These are phyloP conservation scores for Tremella fuciformis DNA, from an alignment of 768 basidiomycete species.

Conservation along the genomic window DNA sequence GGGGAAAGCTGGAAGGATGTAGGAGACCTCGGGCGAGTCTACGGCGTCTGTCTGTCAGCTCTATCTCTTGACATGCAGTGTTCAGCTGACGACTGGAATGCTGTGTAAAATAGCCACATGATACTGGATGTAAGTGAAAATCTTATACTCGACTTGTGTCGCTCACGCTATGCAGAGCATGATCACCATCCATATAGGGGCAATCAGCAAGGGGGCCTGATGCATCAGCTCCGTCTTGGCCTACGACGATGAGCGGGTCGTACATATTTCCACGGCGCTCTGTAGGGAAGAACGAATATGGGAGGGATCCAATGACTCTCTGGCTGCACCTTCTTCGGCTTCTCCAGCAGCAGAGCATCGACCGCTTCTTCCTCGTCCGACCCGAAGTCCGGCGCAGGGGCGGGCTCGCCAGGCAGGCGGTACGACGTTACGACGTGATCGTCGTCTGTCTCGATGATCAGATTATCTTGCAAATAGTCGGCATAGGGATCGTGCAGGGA, in stretches of 20 bases:
- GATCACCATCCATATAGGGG: neutral
- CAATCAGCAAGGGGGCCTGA: neutral
- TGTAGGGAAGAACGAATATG: constrained; percentile 29
- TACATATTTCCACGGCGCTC: constrained; percentile 38
- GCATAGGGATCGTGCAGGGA: constrained; percentile 36
- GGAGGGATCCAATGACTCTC: constrained; percentile 27
- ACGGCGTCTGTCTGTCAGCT: neutral
- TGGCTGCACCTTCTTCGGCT: neutral
- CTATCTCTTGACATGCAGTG: neutral
- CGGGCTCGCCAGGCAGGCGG: neutral
- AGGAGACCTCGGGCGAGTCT: constrained; percentile 4
- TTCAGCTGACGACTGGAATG: constrained; percentile 2
- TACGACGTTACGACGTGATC: constrained; percentile 26
- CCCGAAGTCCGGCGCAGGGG: constrained; percentile 1
- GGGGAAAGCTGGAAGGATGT: neutral
- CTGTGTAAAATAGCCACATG: neutral
- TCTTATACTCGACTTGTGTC: neutral
- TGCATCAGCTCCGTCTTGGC: neutral
- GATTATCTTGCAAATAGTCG: constrained; percentile 3
- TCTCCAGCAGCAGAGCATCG: neutral
- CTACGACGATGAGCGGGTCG: constrained; percentile 7
- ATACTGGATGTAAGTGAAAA: neutral
- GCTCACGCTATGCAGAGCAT: neutral
- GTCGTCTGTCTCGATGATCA: constrained; percentile 25
- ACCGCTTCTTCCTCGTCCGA: constrained; percentile 1